Percentiles rank a stretch among this genome's conserved stretches.
These are phyloP conservation scores for Digitaria exilis DNA, from an alignment of 202 grass and related monocot genomes.

Conservation along the genomic window DNA sequence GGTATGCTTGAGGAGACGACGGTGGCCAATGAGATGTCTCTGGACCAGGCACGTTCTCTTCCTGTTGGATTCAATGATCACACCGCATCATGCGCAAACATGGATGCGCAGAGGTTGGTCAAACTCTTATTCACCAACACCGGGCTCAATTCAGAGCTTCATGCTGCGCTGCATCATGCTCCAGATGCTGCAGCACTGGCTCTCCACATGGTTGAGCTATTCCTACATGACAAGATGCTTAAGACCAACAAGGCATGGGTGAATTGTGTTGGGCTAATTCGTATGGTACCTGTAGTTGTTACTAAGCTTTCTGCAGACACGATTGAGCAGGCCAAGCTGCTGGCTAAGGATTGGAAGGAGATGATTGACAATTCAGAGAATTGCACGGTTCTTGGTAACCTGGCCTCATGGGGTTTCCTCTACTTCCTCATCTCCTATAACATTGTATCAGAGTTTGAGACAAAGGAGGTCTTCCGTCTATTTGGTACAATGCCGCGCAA, in stretches of 20 bases:
- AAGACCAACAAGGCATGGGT: constrained; percentile 31
- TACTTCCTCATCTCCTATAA: constrained; percentile 52
- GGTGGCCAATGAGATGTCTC: not conserved
- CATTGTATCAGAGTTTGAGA: constrained; percentile 43
- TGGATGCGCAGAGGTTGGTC: constrained; percentile 34
- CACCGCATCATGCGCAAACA: constrained; percentile 14
- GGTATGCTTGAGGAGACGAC: no score
- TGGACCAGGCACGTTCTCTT: not conserved
- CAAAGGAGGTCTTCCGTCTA: constrained; percentile 31
- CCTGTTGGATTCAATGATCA: not conserved
- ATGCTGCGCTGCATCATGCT: constrained; percentile 11
- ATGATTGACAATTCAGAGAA: constrained; percentile 11
- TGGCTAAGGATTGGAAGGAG: constrained; percentile 53
- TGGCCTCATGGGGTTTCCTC: constrained; percentile 46
- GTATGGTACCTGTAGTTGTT: not conserved
- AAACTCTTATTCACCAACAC: constrained; percentile 20
- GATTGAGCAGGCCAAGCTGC: constrained; percentile 33
- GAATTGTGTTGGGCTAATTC: constrained; percentile 29
- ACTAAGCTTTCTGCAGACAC: constrained; percentile 7
- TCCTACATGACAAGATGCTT: constrained; percentile 17
- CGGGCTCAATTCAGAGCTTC: not conserved
- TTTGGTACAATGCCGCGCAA: constrained; percentile 32
- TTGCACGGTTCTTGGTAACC: not conserved
- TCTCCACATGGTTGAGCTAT: constrained; percentile 40
- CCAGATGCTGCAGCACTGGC: constrained; percentile 44